Conservation (phyloP, 352 stramenopile species). For the Pythium diclinum region DNA sequence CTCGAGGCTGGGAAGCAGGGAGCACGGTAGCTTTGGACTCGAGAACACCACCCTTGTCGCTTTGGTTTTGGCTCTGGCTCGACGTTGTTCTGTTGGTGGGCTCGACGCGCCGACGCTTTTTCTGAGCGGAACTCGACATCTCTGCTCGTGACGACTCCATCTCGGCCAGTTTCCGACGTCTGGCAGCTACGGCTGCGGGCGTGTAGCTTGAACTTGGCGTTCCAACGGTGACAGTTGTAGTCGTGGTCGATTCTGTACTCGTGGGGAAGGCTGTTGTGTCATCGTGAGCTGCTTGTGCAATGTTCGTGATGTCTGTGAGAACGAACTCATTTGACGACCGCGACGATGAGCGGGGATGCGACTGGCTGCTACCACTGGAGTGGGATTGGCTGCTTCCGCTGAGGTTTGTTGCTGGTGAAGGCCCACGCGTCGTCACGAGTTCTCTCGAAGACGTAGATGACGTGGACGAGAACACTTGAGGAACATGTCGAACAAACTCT, state of each 20-base stretch:
- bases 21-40: neutral
- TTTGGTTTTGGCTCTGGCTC: slow-evolving; percentile 11
- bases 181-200: slow-evolving; percentile 21
- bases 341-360: slow-evolving; percentile 20
- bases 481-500: neutral
- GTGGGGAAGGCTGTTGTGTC: neutral
- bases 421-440: neutral
- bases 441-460: slow-evolving; percentile 9
- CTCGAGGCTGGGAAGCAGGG: neutral
- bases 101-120: slow-evolving; percentile 1
- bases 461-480: slow-evolving; percentile 7
- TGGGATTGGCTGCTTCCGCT: slow-evolving; percentile 7
- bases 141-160: slow-evolving; percentile 14
- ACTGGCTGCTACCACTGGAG: slow-evolving; percentile 15
- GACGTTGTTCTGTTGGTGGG: neutral
- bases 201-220: slow-evolving; percentile 7
- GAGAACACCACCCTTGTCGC: neutral
- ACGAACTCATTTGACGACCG: slow-evolving; percentile 25
- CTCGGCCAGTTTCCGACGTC: slow-evolving; percentile 15
- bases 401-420: neutral
- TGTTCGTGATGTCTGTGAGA: slow-evolving; percentile 69
- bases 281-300: slow-evolving; percentile 8
- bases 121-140: neutral
- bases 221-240: neutral
- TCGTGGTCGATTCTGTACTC: neutral